phyloP scores from a whole-genome alignment of 108 stramenopile species.

The Nannochloropsis granulata region DNA sequence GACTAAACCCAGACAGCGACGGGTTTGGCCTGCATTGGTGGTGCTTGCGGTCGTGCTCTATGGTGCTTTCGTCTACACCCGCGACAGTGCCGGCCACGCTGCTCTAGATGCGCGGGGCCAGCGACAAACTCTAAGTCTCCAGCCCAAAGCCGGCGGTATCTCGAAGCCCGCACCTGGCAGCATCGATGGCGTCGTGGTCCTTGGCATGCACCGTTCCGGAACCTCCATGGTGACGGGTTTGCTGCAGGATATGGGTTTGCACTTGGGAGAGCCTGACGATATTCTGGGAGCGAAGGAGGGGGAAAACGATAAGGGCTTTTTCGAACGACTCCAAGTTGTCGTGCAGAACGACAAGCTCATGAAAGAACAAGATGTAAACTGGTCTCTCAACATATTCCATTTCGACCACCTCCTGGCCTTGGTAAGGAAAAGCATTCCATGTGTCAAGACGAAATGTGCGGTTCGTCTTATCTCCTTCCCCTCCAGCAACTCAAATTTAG shows the following conservation, averaged over 20 bases:
- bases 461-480: too few species aligned
- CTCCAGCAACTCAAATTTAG: too few species aligned
- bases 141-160: too few species aligned
- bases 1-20: too few species aligned
- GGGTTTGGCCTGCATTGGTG: too few species aligned
- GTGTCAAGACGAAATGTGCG: too few species aligned
- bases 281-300: background rate
- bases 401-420: background rate
- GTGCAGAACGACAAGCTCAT: background rate
- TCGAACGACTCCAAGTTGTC: background rate
- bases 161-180: background rate
- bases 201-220: conserved; percentile 3
- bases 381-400: background rate
- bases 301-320: background rate
- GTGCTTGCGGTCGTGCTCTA: too few species aligned
- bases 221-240: conserved; percentile 2
- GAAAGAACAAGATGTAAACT: background rate
- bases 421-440: too few species aligned
- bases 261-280: background rate
- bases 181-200: background rate
- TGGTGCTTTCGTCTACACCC: too few species aligned
- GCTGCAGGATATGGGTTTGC: background rate
- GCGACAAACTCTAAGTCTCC: too few species aligned
- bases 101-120: too few species aligned
- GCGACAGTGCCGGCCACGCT: too few species aligned